These are phyloP conservation scores for Colletotrichum sp. DNA, from an alignment of 2,329 filamentous ascomycete genomes.

Conservation along the genomic window DNA sequence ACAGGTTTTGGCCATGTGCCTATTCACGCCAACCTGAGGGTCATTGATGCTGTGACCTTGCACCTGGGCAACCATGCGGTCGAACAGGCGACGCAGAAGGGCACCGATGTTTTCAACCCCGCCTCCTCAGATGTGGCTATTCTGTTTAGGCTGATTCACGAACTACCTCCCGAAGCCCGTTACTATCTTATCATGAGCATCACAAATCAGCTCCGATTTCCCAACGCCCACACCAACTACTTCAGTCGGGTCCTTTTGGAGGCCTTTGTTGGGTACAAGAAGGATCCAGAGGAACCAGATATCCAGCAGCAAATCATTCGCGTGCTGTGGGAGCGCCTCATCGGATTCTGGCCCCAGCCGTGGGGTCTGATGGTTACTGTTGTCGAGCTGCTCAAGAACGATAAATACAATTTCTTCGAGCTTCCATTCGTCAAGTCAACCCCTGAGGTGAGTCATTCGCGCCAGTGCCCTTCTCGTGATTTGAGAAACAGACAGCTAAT, in stretches of 20 bases:
- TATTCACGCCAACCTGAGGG: constrained; percentile 69
- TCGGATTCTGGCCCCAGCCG: constrained; percentile 90
- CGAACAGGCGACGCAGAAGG: constrained; percentile 60
- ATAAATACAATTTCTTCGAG: constrained; percentile 90
- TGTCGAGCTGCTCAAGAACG: constrained; percentile 89
- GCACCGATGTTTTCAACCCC: constrained; percentile 67
- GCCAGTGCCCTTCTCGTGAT: not conserved
- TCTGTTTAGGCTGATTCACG: constrained; percentile 77
- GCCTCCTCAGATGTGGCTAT: constrained; percentile 73
- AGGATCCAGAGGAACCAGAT: constrained; percentile 76
- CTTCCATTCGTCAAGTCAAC: constrained; percentile 89
- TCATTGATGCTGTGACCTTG: constrained; percentile 84
- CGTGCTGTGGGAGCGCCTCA: constrained; percentile 84
- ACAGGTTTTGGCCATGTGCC: constrained; percentile 71
- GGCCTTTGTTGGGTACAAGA: constrained; percentile 79
- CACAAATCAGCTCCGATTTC: constrained; percentile 89
- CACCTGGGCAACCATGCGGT: constrained; percentile 81
- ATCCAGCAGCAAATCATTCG: constrained; percentile 91
- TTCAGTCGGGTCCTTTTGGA: constrained; percentile 87
- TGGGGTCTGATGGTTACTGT: constrained; percentile 93
- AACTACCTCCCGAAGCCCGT: constrained; percentile 76
- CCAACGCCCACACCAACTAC: constrained; percentile 89
- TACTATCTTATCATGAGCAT: constrained; percentile 87
- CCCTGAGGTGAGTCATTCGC: constrained; percentile 71
- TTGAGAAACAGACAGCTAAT: not conserved